Evolutionary conservation across 306 rosid genomes (phyloP).

Genomic region (Lotus japonicus): DNA sequence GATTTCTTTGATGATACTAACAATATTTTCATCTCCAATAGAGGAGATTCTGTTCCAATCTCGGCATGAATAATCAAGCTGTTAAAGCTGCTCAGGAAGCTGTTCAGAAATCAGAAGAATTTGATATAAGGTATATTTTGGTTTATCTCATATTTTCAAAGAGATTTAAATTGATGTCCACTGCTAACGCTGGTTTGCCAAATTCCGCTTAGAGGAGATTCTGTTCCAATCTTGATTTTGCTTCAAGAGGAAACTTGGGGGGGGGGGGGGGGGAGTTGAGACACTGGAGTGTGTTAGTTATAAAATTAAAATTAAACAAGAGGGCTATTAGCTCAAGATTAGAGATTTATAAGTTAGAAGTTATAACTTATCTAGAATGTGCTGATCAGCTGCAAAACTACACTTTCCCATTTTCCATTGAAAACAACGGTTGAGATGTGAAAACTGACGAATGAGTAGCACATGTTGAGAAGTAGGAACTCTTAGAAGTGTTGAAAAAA

Average conservation of each 20-base stretch:
- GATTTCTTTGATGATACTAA: constrained; percentile 7
- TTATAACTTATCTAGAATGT: background rate
- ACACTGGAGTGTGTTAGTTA: background rate
- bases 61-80: constrained; percentile 92
- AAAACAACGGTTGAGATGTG: background rate
- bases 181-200: constrained; percentile 1
- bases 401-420: background rate
- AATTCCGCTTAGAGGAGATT: background rate
- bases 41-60: constrained; percentile 98
- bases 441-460: background rate
- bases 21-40: constrained; percentile 22
- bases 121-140: constrained; percentile 69
- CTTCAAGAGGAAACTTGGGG: background rate
- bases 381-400: background rate
- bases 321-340: background rate
- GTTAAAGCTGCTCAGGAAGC: constrained; percentile 99
- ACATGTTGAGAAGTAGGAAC: background rate
- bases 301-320: background rate
- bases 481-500: background rate
- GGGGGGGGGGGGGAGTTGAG: background rate
- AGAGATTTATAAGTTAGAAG: background rate
- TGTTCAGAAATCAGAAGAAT: constrained; percentile 84
- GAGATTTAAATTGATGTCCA: background rate
- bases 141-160: background rate
- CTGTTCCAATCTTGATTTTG: background rate